Conservation (phyloP, 306 rosid species). For the Vigna angularis region DNA sequence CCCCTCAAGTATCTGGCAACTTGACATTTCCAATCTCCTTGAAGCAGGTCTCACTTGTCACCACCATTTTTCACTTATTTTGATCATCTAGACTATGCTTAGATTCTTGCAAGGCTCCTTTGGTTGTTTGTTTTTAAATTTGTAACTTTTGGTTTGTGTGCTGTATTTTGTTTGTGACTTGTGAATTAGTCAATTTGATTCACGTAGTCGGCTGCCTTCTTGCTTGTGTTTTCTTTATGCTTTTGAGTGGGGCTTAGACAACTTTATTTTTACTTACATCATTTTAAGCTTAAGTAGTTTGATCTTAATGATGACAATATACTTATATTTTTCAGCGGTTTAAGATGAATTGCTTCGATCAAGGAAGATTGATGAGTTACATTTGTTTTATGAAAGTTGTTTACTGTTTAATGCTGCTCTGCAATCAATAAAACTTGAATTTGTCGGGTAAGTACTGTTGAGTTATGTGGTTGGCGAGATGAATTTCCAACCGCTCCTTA, state of each 20-base stretch:
- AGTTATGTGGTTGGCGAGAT: neutral
- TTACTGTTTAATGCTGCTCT: slow-evolving; percentile 32
- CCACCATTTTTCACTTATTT: neutral
- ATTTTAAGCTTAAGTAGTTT: slow-evolving; percentile 34
- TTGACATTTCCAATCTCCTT: slow-evolving; percentile 90
- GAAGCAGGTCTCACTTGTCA: slow-evolving; percentile 72
- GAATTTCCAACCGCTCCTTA: neutral
- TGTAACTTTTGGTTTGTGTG: neutral
- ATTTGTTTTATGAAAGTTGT: slow-evolving; percentile 12
- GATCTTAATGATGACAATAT: neutral
- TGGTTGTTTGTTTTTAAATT: neutral
- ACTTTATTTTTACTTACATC: slow-evolving; percentile 24
- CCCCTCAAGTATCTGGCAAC: slow-evolving; percentile 77
- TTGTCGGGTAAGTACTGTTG: slow-evolving; percentile 30
- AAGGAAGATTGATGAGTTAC: slow-evolving; percentile 28
- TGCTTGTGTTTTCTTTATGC: slow-evolving; percentile 26
- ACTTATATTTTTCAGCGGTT: neutral
- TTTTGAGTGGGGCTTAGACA: slow-evolving; percentile 4
- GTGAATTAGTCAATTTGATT: slow-evolving; percentile 1
- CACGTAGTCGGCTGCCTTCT: neutral
- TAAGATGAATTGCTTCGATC: neutral
- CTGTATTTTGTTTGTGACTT: neutral
- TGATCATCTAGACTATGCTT: slow-evolving; percentile 1
- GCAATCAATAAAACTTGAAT: slow-evolving; percentile 14
- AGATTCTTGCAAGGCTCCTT: neutral